Evolutionary conservation across 2,329 filamentous ascomycete species (phyloP).

Genomic region (Clonostachys sp.): DNA sequence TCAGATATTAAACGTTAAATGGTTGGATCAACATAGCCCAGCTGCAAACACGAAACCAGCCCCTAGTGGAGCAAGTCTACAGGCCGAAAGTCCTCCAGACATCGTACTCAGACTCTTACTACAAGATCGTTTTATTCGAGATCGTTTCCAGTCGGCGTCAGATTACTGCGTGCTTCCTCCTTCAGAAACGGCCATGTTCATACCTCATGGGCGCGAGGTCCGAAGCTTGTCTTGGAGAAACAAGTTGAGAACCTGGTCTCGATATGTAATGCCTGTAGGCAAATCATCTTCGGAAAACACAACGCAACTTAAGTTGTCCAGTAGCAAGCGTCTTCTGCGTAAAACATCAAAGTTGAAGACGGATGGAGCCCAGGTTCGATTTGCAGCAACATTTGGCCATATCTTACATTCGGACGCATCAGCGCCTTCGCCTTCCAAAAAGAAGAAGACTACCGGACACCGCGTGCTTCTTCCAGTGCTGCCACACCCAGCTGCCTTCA

Average conservation of each 20-base stretch:
- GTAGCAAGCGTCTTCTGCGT: neutral
- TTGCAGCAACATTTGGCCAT: constrained; percentile 45
- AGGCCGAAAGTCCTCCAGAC: neutral
- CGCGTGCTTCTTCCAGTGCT: constrained; percentile 35
- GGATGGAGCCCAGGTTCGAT: constrained; percentile 8
- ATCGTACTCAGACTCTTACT: neutral
- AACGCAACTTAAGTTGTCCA: neutral
- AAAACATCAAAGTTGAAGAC: neutral
- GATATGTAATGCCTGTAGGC: constrained; percentile 13
- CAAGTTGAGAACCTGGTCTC: constrained; percentile 21
- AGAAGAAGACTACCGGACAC: constrained; percentile 13
- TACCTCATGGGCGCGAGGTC: constrained; percentile 12
- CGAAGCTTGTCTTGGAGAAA: constrained; percentile 27
- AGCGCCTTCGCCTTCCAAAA: neutral
- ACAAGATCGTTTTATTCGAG: neutral
- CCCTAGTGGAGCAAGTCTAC: too few relatives aligned
- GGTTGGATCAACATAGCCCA: too few relatives aligned
- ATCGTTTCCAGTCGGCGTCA: too few relatives aligned
- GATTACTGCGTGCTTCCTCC: too few relatives aligned
- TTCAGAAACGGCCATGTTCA: constrained; percentile 8
- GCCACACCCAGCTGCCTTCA: constrained; percentile 41
- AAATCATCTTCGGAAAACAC: neutral
- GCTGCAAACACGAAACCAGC: too few relatives aligned
- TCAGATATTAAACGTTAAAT: too few relatives aligned
- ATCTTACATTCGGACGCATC: constrained; percentile 28